Conservation (phyloP, 148 eudicot genomes). For the Camellia granthamiana region DNA sequence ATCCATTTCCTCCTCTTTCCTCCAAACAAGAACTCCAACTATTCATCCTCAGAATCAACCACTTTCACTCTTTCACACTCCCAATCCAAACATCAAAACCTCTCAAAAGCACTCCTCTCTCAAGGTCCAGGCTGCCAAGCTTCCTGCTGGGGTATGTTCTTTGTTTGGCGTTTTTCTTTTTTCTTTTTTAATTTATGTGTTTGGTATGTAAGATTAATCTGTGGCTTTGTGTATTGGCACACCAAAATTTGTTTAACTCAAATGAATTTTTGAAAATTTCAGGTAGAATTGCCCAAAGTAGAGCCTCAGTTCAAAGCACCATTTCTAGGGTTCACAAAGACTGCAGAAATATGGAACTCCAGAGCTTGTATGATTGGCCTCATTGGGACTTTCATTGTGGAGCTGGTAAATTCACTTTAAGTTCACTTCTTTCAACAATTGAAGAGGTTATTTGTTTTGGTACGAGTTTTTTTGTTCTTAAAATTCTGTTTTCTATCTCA, state of each 20-base stretch:
- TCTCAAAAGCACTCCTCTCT: slow-evolving; percentile 15
- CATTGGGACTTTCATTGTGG: slow-evolving; percentile 84
- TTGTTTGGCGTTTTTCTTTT: neutral
- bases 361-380: slow-evolving; percentile 98
- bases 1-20: slow-evolving; percentile 32
- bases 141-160: slow-evolving; percentile 25
- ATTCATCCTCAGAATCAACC: slow-evolving; percentile 15
- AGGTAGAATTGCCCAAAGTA: slow-evolving; percentile 76
- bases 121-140: slow-evolving; percentile 60
- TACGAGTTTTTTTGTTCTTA: too few relatives aligned
- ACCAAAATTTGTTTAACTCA: neutral
- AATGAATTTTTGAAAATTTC: neutral
- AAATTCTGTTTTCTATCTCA: too few relatives aligned
- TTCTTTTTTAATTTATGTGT: neutral
- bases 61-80: neutral
- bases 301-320: slow-evolving; percentile 72
- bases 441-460: neutral
- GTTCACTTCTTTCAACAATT: neutral
- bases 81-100: slow-evolving; percentile 2
- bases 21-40: slow-evolving; percentile 16
- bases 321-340: slow-evolving; percentile 72
- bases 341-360: slow-evolving; percentile 91
- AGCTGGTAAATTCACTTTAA: slow-evolving; percentile 40
- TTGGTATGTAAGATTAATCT: neutral
- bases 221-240: neutral